Evolutionary conservation across 2,329 filamentous ascomycete species (phyloP), one percentile per base, ranked within the genome.

Genomic region (Lasiodiplodia sp.): DNA sequence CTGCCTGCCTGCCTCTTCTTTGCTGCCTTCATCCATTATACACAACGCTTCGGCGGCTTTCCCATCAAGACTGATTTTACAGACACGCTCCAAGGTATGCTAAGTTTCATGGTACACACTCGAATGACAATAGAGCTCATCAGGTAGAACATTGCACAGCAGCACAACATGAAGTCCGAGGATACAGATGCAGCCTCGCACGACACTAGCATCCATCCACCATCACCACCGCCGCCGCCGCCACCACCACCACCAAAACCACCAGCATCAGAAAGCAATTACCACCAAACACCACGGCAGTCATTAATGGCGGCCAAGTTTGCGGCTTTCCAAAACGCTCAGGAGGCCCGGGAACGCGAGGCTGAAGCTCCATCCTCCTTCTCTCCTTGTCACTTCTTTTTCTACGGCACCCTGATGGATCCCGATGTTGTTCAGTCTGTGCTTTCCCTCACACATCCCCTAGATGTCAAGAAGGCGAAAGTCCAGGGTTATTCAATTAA

Each of bases 371-470:
- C 51, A 28, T 7, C 51, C 25, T 11, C 69, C 51, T 77, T 76
- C 60, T 68, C 71, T 56, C 73, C 71, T 31, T 75, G 70, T 47
- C 57, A 75, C 64, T 72, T 78, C 70, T 78, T 79, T 60, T 73
- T 79, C 71, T 78, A 79, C 51, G 76, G 77, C 55, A 73, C 74
- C 31, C 71, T 78, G 2, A 77, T 76, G 72, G 77, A 78, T 66
- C 69, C 75, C 25, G 71, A 74, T 70, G 73, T 77, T 57, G 72
- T 79, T 44, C 71, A 73, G 69, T 69, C 72, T 63, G 70, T 79
- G 38, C 72, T 77, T 64, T 38, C 68, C 21, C 72, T 78, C n/a
- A 55, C 70, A 7, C 68, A 74, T 49, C 69, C 69, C 11, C 75
- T 73, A 5, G 68, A 58, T n/a, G 72, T 72, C 66, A 70, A 69